These are phyloP conservation scores for Silene latifolia DNA, from an alignment of 148 eudicot genomes.

Conservation along the genomic window DNA sequence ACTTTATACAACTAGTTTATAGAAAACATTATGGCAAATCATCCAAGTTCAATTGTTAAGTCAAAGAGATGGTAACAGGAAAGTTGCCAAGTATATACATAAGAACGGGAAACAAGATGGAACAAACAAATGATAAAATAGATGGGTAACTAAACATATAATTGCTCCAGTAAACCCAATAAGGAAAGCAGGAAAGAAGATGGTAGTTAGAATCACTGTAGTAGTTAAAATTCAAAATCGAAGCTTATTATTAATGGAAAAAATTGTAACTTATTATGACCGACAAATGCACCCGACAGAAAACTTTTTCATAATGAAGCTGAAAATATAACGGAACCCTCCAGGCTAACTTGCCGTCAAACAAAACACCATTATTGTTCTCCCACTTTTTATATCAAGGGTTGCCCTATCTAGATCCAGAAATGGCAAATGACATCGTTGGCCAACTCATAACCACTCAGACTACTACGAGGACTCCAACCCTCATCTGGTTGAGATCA, in stretches of 20 bases:
- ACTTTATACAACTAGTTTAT: not conserved
- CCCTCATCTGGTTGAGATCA: not conserved
- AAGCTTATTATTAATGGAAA: too few relatives aligned
- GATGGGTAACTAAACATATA: too few relatives aligned
- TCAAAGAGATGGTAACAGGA: not conserved
- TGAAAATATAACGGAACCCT: not conserved
- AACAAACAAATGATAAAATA: too few relatives aligned
- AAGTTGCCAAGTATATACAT: not conserved
- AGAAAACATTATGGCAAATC: not conserved
- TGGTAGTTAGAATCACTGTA: conserved; percentile 7
- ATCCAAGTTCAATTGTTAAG: not conserved
- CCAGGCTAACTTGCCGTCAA: not conserved
- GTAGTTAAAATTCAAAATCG: not conserved
- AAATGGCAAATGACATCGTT: not conserved
- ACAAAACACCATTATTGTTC: not conserved
- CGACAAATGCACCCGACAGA: too few relatives aligned
- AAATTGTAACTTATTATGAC: not conserved
- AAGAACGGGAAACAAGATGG: too few relatives aligned
- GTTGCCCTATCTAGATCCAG: not conserved
- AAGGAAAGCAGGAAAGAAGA: not conserved
- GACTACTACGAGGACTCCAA: not conserved
- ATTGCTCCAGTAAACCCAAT: conserved; percentile 5
- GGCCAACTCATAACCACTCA: not conserved
- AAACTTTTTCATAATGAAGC: not conserved
- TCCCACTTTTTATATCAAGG: not conserved